Evolutionary conservation across 2,329 filamentous ascomycete species (phyloP).

Genomic region (Leptographium procerum): DNA sequence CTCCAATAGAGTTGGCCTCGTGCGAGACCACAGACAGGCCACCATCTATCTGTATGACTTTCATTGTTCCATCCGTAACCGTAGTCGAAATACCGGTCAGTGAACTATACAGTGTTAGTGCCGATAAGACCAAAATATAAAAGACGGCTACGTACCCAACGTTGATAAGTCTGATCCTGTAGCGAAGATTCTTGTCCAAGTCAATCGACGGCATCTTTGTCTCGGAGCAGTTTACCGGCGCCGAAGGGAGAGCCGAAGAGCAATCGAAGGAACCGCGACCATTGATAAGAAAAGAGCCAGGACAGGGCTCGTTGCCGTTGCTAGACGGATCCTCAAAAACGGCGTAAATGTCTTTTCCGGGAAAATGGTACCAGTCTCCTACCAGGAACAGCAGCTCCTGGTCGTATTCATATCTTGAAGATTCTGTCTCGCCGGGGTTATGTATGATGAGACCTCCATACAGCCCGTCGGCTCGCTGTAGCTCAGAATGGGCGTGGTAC

Average conservation of each 20-base stretch:
- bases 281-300: constrained; percentile 35
- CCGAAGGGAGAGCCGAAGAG: constrained; percentile 29
- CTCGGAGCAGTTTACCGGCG: constrained; percentile 30
- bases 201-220: constrained; percentile 9
- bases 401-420: constrained; percentile 42
- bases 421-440: constrained; percentile 41
- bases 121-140: background rate
- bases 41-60: constrained; percentile 14
- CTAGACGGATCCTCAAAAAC: constrained; percentile 7
- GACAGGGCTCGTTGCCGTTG: constrained; percentile 25
- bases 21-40: constrained; percentile 9
- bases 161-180: constrained; percentile 16
- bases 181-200: constrained; percentile 12
- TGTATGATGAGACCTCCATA: constrained; percentile 52
- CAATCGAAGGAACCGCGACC: constrained; percentile 33
- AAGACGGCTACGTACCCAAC: constrained; percentile 9
- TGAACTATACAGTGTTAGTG: constrained; percentile 5
- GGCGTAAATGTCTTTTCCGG: constrained; percentile 1
- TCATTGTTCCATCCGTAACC: constrained; percentile 11
- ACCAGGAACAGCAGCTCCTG: constrained; percentile 55
- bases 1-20: constrained; percentile 9
- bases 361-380: constrained; percentile 47
- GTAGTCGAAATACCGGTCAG: constrained; percentile 13
- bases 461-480: constrained; percentile 59
- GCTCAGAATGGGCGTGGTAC: constrained; percentile 56